Base-by-base conservation (phyloP, 176 grass and related monocot species). In the Oryza rufipogon region DNA sequence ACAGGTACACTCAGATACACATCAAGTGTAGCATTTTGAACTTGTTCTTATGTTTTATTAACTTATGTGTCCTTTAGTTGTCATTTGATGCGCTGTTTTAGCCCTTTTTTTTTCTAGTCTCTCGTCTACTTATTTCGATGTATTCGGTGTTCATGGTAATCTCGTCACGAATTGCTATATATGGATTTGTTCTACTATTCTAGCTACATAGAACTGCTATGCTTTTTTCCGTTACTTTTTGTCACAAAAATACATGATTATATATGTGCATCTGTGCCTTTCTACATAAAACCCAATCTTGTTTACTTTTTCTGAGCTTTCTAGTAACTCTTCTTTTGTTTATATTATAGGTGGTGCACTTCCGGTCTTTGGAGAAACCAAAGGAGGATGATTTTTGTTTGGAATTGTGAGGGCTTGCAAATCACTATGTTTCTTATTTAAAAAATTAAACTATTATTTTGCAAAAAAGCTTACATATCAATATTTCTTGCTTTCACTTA, bases 351-450 rank as follows among this genome's bases (percentile, higher is more conserved):
- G 85, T 95, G 81, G 96, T 98, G 72, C 96, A 95, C 90, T 98
- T 98, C 71, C 88, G 96, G 46, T 87, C 73, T 72, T 42, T 95
- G 71, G 96, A 98, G 71, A 98, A 95, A 90, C 91, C 96, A 45
- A 98, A 98, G 87, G 96, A 98, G 61, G 93, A 98, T 47, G 92
- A 90, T 84, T 98, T 98, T 93, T 87, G 85, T 79, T 84, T 98
- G 76, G 96, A 98, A 87, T 49, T 98, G 92, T 98, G 89, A 93
- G 96, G 19, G 38, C 20, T 78, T 58, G 39, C 17, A 86, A 83
- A 79, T 64, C 11, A 25, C 8, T 74, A 58, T 19, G 9, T 11
- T 49, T 67, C 58, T 45, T 41, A 63, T 58, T 9, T 14, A 49
- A 49, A 49, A 56, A 22, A 32, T 80, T 17, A 5, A 75, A 56